Evolutionary conservation across 352 stramenopile species (phyloP).

Genomic region (Globisporangium canariense): DNA sequence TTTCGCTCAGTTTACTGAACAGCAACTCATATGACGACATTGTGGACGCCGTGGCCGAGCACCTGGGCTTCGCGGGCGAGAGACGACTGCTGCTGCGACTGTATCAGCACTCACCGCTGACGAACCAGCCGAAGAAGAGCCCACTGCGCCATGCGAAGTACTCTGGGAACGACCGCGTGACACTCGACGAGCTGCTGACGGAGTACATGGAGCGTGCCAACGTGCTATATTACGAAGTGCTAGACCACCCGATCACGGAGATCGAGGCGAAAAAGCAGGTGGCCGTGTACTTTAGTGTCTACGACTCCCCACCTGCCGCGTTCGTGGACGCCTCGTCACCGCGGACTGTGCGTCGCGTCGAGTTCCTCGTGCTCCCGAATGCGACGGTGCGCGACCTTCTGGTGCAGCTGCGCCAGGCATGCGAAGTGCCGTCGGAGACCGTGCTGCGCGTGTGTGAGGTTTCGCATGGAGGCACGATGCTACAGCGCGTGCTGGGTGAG

Average conservation of each 20-base stretch:
- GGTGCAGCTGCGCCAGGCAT: conserved; percentile 36
- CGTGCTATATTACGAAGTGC: conserved; percentile 70
- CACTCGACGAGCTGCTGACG: conserved; percentile 65
- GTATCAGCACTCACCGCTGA: conserved; percentile 79
- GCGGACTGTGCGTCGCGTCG: conserved; percentile 32
- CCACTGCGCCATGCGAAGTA: conserved; percentile 68
- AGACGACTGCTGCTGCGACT: conserved; percentile 66
- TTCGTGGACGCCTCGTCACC: conserved; percentile 48
- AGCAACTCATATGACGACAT: conserved; percentile 78
- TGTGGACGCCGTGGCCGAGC: conserved; percentile 47
- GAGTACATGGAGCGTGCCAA: conserved; percentile 71
- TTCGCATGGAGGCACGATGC: conserved; percentile 55
- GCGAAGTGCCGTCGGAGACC: conserved; percentile 34
- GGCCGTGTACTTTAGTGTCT: conserved; percentile 69
- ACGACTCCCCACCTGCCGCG: conserved; percentile 40
- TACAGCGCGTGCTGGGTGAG: conserved; percentile 39
- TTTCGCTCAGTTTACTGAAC: conserved; percentile 52
- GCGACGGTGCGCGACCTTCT: conserved; percentile 54
- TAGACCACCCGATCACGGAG: conserved; percentile 74
- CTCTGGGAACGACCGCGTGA: conserved; percentile 51
- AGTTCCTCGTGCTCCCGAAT: conserved; percentile 61
- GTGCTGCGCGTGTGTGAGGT: conserved; percentile 59
- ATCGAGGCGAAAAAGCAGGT: conserved; percentile 86
- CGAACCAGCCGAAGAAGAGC: conserved; percentile 53
- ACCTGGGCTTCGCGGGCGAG: conserved; percentile 36